Base-by-base conservation (phyloP, 1,284 basidiomycete species). In the Fomitopsis pinicola region DNA sequence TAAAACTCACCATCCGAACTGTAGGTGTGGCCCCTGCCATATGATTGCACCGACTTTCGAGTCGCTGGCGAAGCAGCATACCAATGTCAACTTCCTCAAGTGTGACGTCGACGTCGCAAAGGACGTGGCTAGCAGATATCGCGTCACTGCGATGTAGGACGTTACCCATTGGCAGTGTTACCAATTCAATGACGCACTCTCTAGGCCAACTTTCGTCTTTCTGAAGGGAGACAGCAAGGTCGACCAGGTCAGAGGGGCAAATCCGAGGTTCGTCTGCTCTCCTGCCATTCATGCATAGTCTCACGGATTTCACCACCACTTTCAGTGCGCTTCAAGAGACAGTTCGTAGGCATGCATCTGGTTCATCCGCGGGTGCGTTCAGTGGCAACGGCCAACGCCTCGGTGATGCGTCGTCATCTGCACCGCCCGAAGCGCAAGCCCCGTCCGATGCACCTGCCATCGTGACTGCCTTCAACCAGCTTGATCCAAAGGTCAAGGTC, bases 1-100 rank as follows among this genome's bases (percentile, higher is more conserved):
- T 15, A 36, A 4, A 22, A 19, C 28, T 36, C 30, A 53, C 30
- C 1, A 33, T 8, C 5, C 7, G n/a, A 8, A 33, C 15, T 26
- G 42, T 66, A 91, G 90, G 90, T 92, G 91, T 81, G 87, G 88
- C 3, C 90, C 90, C 40, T 93, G 91, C 71, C 89, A 90, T 72
- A 78, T 80, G 59, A 92, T 92, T 66, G 90, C 91, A 3, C 91
- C 91, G 2, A 76, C 78, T 2, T 92, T 81, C 65, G 89, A 91
- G 67, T 76, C 82, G 1, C 76, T 92, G 2, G 80, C 89, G 14
- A 86, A 85, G 68, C 77, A 89, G 69, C 86, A 88, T 69, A 76
- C 75, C 28, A 80, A 80, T 53, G 89, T 88, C 60, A 90, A 89
- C 71, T 92, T 93, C 74, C 70, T 91, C 68, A 92, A 92, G 71